Conservation (phyloP, 441 rosid genomes). For the Dalechampia spathulata region DNA sequence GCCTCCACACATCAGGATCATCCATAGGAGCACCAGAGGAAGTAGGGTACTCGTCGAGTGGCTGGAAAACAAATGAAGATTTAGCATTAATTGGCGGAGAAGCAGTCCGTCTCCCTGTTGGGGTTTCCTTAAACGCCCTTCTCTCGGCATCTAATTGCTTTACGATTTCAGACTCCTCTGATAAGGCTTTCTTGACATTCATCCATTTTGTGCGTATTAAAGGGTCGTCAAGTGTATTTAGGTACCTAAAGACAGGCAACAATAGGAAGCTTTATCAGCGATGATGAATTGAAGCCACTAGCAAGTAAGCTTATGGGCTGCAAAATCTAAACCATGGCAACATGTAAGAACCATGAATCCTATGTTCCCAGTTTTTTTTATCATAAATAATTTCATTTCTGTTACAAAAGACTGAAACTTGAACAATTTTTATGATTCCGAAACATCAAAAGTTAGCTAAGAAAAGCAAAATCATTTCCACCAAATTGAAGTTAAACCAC, state of each 20-base stretch:
- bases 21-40: slow-evolving; percentile 76
- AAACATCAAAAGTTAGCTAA: no score
- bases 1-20: slow-evolving; percentile 99
- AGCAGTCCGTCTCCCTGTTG: slow-evolving; percentile 60
- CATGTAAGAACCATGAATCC: no score
- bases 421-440: no score
- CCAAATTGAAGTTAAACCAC: no score
- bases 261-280: no score
- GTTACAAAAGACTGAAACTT: no score
- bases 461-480: no score
- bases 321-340: no score
- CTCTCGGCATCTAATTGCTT: slow-evolving; percentile 95
- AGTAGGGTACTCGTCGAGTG: slow-evolving; percentile 89
- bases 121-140: slow-evolving; percentile 81
- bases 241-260: slow-evolving; percentile 70
- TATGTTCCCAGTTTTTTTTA: no score
- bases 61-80: slow-evolving; percentile 92
- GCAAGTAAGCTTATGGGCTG: no score
- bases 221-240: slow-evolving; percentile 80
- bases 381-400: no score
- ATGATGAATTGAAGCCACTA: no score
- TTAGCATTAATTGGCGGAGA: slow-evolving; percentile 86
- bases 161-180: slow-evolving; percentile 87
- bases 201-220: slow-evolving; percentile 83
- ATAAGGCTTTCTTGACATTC: slow-evolving; percentile 82